These are phyloP conservation scores for Xerocomellus chrysenteron DNA, from an alignment of 768 basidiomycete species.

Conservation along the genomic window DNA sequence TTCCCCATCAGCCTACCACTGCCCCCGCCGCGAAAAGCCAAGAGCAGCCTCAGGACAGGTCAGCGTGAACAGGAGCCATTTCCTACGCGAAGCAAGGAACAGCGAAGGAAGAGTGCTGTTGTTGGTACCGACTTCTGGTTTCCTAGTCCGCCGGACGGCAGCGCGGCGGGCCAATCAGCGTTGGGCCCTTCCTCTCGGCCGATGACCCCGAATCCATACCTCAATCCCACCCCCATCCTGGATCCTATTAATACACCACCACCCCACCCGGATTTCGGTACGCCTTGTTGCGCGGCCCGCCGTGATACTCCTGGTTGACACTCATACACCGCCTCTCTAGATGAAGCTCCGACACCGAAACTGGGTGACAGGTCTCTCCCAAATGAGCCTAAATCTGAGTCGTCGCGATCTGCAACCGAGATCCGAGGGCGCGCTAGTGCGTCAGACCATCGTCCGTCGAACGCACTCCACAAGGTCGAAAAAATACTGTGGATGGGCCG, in stretches of 20 bases:
- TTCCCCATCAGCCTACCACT: constrained; percentile 31
- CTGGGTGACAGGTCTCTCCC: not conserved
- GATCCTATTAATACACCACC: constrained; percentile 3
- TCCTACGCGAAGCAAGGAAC: constrained; percentile 20
- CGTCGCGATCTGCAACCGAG: constrained; percentile 9
- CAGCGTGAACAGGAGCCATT: constrained; percentile 16
- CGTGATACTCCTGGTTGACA: not conserved
- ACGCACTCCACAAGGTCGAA: constrained; percentile 33
- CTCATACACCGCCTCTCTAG: constrained; percentile 7
- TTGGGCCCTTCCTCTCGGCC: constrained; percentile 18
- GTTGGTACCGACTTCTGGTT: constrained; percentile 24
- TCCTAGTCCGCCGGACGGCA: not conserved
- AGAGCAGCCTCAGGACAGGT: constrained; percentile 10
- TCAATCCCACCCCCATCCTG: constrained; percentile 37
- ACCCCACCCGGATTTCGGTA: constrained; percentile 14
- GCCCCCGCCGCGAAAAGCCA: constrained; percentile 33
- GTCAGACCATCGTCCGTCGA: constrained; percentile 23
- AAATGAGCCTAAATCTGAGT: not conserved
- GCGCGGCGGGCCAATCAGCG: not conserved
- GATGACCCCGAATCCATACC: constrained; percentile 33
- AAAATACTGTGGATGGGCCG: constrained; percentile 33
- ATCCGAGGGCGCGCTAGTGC: not conserved
- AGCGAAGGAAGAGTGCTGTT: constrained; percentile 10
- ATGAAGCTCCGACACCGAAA: constrained; percentile 15
- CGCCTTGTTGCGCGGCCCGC: not conserved